A percentile compares a stretch with the other conserved stretches of the same genome.
Evolutionary conservation across 192 early-diverging fungal species (phyloP).

Genomic region (Spizellomyces punctatus): DNA sequence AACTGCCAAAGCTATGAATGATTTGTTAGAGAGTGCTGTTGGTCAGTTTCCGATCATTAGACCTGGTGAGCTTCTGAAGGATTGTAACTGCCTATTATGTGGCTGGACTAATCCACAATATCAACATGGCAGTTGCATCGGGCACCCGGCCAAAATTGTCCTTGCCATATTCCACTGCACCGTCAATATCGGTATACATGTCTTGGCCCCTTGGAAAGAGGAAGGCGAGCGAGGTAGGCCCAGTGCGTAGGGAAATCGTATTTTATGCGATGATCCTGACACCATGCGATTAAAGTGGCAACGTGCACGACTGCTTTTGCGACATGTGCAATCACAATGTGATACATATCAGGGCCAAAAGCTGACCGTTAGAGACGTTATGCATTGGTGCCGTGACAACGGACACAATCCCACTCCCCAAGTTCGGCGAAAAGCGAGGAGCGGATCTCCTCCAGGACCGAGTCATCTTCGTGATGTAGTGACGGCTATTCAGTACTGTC

Average conservation of each 20-base stretch:
- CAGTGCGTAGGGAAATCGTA: background rate
- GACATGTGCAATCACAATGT: constrained; percentile 24
- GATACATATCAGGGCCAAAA: constrained; percentile 15
- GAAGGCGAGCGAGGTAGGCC: constrained; percentile 52
- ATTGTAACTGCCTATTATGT: background rate
- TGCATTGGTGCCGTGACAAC: constrained; percentile 50
- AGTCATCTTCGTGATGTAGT: background rate
- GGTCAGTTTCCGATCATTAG: constrained; percentile 28
- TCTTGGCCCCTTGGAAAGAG: constrained; percentile 50
- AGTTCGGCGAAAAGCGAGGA: background rate
- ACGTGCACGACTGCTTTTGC: constrained; percentile 40
- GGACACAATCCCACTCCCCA: constrained; percentile 42
- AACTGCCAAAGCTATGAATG: no score
- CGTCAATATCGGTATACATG: constrained; percentile 34
- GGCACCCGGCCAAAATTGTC: background rate
- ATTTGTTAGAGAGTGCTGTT: constrained; percentile 8
- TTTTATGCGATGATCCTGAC: background rate
- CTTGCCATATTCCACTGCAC: constrained; percentile 47
- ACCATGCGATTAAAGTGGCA: constrained; percentile 41
- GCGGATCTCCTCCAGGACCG: background rate
- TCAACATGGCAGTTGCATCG: background rate
- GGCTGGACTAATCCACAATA: background rate
- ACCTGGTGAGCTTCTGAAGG: background rate
- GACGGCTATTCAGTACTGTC: constrained; percentile 12
- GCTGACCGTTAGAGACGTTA: constrained; percentile 45